These are phyloP conservation scores for Berberis thunbergii DNA, from an alignment of 164 flowering plant genomes.

Conservation along the genomic window DNA sequence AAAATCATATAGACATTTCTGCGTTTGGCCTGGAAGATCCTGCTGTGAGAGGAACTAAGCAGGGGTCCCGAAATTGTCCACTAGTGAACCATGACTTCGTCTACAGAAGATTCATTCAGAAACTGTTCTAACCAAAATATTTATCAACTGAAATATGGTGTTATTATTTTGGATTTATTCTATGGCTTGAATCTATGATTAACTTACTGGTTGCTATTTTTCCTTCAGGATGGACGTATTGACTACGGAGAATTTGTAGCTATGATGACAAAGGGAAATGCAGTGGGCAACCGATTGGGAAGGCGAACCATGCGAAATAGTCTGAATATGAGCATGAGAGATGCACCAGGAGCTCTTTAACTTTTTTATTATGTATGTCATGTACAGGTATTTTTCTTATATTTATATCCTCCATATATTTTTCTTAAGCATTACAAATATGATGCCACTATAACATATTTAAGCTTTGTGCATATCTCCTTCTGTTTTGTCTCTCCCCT, in stretches of 20 bases:
- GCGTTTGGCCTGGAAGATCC: not conserved
- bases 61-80: not conserved
- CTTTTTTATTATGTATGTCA: conserved; percentile 6
- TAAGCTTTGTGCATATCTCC: too few relatives aligned
- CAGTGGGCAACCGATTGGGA: conserved; percentile 41
- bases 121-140: not conserved
- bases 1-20: not conserved
- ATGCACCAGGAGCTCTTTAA: conserved; percentile 44
- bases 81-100: not conserved
- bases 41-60: not conserved
- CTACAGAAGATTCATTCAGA: not conserved
- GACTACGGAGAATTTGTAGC: conserved; percentile 95
- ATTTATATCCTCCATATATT: not conserved
- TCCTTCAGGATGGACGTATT: conserved; percentile 79
- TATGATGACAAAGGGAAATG: conserved; percentile 93
- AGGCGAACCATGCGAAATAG: conserved; percentile 90
- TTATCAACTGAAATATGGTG: not conserved
- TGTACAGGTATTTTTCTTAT: conserved; percentile 26
- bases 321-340: conserved; percentile 78
- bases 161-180: not conserved
- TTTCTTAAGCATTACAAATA: not conserved
- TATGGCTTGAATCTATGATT: not conserved
- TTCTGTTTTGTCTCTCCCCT: too few relatives aligned
- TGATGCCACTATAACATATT: too few relatives aligned
- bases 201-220: not conserved